A percentile compares a stretch with the other conserved stretches of the same genome.
Conservation (phyloP, 2,329 filamentous ascomycete genomes). For the Grosmannia penicillata region DNA sequence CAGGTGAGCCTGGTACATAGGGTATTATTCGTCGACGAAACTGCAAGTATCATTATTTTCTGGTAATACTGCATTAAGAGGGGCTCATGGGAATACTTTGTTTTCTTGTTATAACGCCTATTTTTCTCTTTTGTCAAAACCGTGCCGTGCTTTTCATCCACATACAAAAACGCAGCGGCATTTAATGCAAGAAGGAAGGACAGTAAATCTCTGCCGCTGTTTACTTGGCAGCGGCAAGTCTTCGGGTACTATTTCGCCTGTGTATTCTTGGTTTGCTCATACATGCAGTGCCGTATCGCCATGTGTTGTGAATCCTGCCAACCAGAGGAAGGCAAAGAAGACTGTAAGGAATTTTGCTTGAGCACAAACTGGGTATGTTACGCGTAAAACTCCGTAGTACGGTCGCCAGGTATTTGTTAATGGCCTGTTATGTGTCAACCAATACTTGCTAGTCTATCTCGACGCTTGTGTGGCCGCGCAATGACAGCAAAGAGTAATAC, state of each 20-base stretch:
- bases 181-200: slow-evolving; percentile 2
- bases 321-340: no score
- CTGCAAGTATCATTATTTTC: slow-evolving; percentile 17
- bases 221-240: neutral
- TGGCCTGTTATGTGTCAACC: neutral
- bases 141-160: slow-evolving; percentile 1
- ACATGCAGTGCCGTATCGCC: no score
- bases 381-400: no score
- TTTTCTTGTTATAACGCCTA: slow-evolving; percentile 1
- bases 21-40: slow-evolving; percentile 11
- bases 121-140: neutral
- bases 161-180: slow-evolving; percentile 1
- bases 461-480: neutral
- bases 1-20: slow-evolving; percentile 8
- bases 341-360: no score
- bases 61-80: slow-evolving; percentile 32
- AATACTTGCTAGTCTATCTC: neutral
- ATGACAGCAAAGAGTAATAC: neutral
- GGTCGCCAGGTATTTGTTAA: no score
- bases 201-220: neutral
- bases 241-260: neutral
- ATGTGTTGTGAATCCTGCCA: no score
- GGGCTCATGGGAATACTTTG: neutral
- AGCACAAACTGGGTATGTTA: no score
- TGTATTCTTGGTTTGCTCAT: neutral